These are phyloP conservation scores for Heterococcus sp. DNA, from an alignment of 108 stramenopile species.

Conservation along the genomic window DNA sequence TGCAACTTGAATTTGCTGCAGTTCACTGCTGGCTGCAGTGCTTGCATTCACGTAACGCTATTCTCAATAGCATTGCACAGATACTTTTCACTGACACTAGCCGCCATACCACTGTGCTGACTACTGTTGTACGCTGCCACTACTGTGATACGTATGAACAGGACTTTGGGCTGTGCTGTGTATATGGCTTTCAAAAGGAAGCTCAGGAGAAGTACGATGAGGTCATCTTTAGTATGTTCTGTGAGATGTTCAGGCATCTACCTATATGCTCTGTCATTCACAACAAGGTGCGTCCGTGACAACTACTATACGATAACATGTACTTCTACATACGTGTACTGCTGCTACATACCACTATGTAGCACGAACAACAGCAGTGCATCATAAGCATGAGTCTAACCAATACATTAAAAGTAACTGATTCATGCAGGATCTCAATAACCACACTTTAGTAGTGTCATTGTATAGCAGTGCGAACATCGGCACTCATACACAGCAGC, in stretches of 20 bases:
- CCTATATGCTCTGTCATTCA: slow-evolving; percentile 50
- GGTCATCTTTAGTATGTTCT: slow-evolving; percentile 60
- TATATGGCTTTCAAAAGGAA: slow-evolving; percentile 64
- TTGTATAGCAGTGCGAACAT: no score
- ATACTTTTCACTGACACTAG: neutral
- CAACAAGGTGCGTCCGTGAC: slow-evolving; percentile 15
- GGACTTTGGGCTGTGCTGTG: slow-evolving; percentile 58
- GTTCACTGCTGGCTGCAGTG: neutral
- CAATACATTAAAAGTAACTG: no score
- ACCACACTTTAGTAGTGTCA: no score
- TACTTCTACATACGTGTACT: slow-evolving; percentile 24
- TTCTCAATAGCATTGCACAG: neutral
- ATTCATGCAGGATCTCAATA: neutral
- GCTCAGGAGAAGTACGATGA: slow-evolving; percentile 58
- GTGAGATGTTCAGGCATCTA: slow-evolving; percentile 56
- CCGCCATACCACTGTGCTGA: no score
- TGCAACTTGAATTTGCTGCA: neutral
- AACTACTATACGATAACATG: no score
- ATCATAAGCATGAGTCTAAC: no score
- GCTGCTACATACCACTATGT: slow-evolving; percentile 55
- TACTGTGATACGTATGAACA: no score
- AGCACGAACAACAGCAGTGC: slow-evolving; percentile 41
- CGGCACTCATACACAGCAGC: no score
- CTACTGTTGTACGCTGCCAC: no score
- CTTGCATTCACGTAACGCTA: neutral